Percentiles rank a stretch among this genome's conserved stretches.
phyloP scores from a whole-genome alignment of 2,329 filamentous ascomycete genomes.

The Botryotinia convoluta region DNA sequence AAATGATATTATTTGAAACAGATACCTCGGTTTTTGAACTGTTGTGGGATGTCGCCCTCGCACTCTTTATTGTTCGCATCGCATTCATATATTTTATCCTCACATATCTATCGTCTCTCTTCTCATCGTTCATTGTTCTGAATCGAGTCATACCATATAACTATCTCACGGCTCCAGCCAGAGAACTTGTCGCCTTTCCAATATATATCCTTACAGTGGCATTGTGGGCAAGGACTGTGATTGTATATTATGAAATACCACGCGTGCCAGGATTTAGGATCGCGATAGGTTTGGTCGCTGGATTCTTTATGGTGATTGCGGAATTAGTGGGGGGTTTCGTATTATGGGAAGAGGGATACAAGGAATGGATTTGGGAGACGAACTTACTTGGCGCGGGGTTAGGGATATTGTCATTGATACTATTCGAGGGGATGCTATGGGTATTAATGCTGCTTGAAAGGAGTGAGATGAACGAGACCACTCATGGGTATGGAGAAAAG shows the following conservation, averaged over 20 bases:
- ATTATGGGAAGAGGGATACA: conserved; percentile 30
- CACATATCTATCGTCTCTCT: conserved; percentile 31
- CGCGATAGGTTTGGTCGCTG: conserved; percentile 35
- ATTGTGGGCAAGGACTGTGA: conserved; percentile 33
- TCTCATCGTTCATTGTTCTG: conserved; percentile 23
- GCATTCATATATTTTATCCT: conserved; percentile 38
- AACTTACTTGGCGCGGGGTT: conserved; percentile 21
- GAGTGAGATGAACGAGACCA: conserved; percentile 34
- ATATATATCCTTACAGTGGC: conserved; percentile 27
- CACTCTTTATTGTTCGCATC: conserved; percentile 40
- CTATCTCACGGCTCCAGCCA: conserved; percentile 26
- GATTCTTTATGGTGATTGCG: conserved; percentile 30
- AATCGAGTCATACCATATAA: conserved; percentile 25
- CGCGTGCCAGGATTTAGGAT: conserved; percentile 35
- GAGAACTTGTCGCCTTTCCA: conserved; percentile 24
- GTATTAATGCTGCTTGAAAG: conserved; percentile 36
- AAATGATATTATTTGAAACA: conserved; percentile 36
- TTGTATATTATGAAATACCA: conserved; percentile 37
- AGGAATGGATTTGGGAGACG: conserved; percentile 27
- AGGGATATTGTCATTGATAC: conserved; percentile 21
- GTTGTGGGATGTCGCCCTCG: conserved; percentile 42
- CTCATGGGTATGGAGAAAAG: conserved; percentile 33
- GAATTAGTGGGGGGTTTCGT: conserved; percentile 27
- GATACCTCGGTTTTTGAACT: conserved; percentile 40
- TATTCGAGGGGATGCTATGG: conserved; percentile 34